These are phyloP conservation scores for Tylopilus sp. DNA, from an alignment of 768 basidiomycete genomes.

Conservation along the genomic window DNA sequence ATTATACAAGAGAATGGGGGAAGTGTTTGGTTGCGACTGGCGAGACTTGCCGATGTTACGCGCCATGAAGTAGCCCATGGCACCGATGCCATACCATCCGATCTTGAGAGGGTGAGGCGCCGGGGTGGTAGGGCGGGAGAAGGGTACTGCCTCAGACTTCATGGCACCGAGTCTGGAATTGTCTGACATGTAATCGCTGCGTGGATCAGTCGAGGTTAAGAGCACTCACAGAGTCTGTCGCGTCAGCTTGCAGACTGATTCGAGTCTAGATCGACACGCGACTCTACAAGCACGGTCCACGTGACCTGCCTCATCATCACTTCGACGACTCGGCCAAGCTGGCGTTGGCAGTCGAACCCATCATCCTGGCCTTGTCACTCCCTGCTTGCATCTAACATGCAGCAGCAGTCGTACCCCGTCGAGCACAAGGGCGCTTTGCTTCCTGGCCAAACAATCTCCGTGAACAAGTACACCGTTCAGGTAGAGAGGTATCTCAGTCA, in stretches of 20 bases:
- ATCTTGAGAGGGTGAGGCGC: constrained; percentile 33
- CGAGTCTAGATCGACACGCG: constrained; percentile 14
- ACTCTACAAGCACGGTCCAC: constrained; percentile 1
- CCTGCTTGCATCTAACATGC: constrained; percentile 21
- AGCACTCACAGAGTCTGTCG: background rate
- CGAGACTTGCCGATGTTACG: constrained; percentile 67
- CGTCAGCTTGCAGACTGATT: no score
- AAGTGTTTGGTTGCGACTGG: constrained; percentile 34
- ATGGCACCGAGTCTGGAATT: constrained; percentile 5
- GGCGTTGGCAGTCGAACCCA: constrained; percentile 2
- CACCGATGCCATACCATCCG: constrained; percentile 50
- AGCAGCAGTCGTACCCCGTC: constrained; percentile 42
- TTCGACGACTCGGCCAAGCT: background rate
- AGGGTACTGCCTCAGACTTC: constrained; percentile 36
- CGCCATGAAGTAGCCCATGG: constrained; percentile 77
- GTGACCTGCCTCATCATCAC: constrained; percentile 6
- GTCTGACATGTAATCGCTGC: constrained; percentile 4
- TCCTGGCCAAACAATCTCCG: constrained; percentile 83
- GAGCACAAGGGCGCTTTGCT: constrained; percentile 64
- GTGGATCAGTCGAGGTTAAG: background rate
- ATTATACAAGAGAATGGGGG: constrained; percentile 73
- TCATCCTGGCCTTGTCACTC: background rate
- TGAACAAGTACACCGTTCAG: constrained; percentile 86
- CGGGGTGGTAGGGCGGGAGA: constrained; percentile 57
- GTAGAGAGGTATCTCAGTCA: constrained; percentile 95